Base-by-base conservation (phyloP, 2,329 filamentous ascomycete species). In the Fusarium musae region DNA sequence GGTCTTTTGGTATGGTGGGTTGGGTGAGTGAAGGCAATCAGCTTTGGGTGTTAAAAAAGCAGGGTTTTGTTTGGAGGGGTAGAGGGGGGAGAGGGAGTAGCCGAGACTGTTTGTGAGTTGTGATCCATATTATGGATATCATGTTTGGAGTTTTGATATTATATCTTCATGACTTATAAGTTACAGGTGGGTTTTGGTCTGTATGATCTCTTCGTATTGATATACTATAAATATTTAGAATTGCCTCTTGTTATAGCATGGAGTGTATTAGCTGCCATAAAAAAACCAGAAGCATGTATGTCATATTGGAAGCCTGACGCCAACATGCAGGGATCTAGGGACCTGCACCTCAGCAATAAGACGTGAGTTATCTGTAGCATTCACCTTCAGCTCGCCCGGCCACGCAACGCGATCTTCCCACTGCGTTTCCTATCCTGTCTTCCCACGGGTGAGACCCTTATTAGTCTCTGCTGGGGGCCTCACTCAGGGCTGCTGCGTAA, bases 281-380 rank as follows among this genome's bases (percentile, higher is more conserved):
- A 54, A 36, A 49, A 23, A 34, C 28, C 42, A 66, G 50, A 60
- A 50, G 15, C 43, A 69, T 54, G 58, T 52, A 58, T 59, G 65
- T 59, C 54, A 59, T 61, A 59, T 52, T 67, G 59, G 60, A 64
- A 72, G 59, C 72, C 67, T 49, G 60, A 67, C 60, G 52, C 66
- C 61, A 60, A 52, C 53, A 57, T 66, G 64, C 75, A 77, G 73
- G 75, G 75, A 77, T 76, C 63, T 66, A 66, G 59, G 63, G 50
- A 66, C 61, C 66, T 77, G 73, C 73, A 75, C 59, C 59, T 59
- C 42, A 26, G 10, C 30, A 59, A 34, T 39, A 60, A 57, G 53
- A 46, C 59, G 32, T 30, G 43, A n/a, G 32, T 17, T 37, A 37
- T 47, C 53, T 50, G 37, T 49, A 39, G 40, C 28, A 44, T 59